Base-by-base conservation (phyloP, 1,139 yeast species). In the Wickerhamomyces sp. region DNA sequence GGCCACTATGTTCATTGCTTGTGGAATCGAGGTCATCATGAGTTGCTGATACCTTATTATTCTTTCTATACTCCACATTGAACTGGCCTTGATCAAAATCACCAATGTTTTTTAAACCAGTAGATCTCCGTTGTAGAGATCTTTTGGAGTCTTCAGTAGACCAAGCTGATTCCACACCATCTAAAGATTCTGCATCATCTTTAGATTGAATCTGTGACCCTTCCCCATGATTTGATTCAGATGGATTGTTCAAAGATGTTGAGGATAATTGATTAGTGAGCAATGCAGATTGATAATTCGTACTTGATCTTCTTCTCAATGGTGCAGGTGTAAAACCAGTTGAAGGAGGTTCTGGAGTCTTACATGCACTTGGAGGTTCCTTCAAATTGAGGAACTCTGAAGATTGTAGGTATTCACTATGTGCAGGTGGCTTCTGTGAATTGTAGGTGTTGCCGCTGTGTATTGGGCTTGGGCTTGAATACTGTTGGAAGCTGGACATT, bases 321-420 rank as follows among this genome's bases (percentile, higher is more conserved):
- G 40, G 40, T n/a, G n/a, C n/a, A n/a, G n/a, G n/a, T n/a, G n/a
- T n/a, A 28, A 34, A 34, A 6, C 26, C 20, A 4, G 22, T 11
- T 4, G 40, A 16, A 6, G 36, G 37, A 6, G 36, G 37, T 13
- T 40, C 45, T 3, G 46, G 45, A 4, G 47, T 44, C 22, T 39
- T 28, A 10, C 37, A 23, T 1, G 47, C 40, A 22, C 35, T 35
- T 27, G 50, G 50, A 3, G 49, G 42, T 6, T 36, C 39, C 3
- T 31, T 16, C n/a, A 40, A 26, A 16, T 30, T 33, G 12, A 39
- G 7, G 20, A 28, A 39, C 13, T 39, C 43, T 16, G 43, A 35
- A 16, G 35, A 32, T 9, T 14, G 12, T 12, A n/a, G 10, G 4
- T 11, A 16, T 5, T 18, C 15, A 12, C 20, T 10, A n/a, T 13